Base-by-base conservation (phyloP, 495 filamentous ascomycete species). In the Penicillium robsamsonii region DNA sequence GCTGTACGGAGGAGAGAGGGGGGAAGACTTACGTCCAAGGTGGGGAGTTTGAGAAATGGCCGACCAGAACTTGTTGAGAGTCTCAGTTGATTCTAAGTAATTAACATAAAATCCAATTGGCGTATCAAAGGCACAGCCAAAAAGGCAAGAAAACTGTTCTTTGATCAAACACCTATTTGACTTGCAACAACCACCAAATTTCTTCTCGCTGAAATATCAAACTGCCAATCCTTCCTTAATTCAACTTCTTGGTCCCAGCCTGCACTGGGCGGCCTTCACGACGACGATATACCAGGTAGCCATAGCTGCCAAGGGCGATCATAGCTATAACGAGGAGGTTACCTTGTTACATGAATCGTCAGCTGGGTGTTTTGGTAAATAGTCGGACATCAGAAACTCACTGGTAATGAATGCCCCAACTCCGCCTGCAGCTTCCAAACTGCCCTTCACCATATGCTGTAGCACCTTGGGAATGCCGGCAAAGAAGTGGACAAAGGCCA, bases 251-350 rank as follows among this genome's bases (percentile, higher is more conserved):
- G 2, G 48, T 11, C 35, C 51, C 55, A 42, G 44, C 51, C 45
- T 40, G 44, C 7, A 38, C 51, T 11, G 55, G 9, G 11, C 59
- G 62, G 10, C 59, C 51, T 27, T 59, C 52, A 7, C 58, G 55
- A 37, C 51, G 38, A 30, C 56, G 55, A 38, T 64, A 64, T 1
- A 38, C 43, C 48, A 62, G 1, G 15, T 58, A 64, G 5, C 55
- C 58, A 47, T 56, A 61, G 6, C 31, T 24, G 9, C 59, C 58
- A 15, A 31, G 48, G 6, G 51, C 62, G 10, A 64, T 55, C 2
- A 64, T 4, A 2, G 35, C 47, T 22, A 64, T 53, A 4, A 62
- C 31, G n/a, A 64, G 31, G 11, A 64, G 37, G 49, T 64, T 64
- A 27, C 62, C 62, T 64, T 20, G 4, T 41, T 37, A 0, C 45